Evolutionary conservation across 225 moss, liverwort and hornwort genomes (phyloP), one percentile per base, ranked within the genome.

Genomic region (Physcomitrium patens): DNA sequence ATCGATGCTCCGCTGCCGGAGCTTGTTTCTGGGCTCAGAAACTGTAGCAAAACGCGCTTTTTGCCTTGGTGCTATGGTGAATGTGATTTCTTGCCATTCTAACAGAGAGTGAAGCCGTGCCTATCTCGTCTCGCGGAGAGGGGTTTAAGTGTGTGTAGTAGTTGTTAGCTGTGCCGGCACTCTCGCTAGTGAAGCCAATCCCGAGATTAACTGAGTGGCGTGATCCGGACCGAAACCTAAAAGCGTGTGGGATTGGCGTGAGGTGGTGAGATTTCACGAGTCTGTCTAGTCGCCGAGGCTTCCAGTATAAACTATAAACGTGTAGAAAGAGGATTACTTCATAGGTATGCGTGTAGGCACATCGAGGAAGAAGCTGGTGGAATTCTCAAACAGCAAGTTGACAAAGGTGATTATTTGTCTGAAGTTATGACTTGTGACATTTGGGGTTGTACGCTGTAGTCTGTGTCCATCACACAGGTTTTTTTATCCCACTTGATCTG

Each of bases 181-280:
- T 16, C 1, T 4, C 10, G 23, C 49, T 37, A 12, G 17, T 31
- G 20, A 56, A 63, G 20, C 17, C 22, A 60, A 26, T 10, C 24
- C 7, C 37, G 3, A 7, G 37, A 70, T 54, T 24, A 61, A 15
- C 14, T 18, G 76, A 63, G 27, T 50, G 13, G 28, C 44, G 62
- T 16, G 52, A 79, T 76, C 69, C 23, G 18, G 37, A 37, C 57
- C 23, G 16, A 72, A 57, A 67, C 79, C 72, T 76, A 76, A 72
- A 52, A 45, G 1, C 7, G 62, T 43, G 15, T 45, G 45, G n/a
- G 3, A 43, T 76, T 76, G 26, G 49, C 62, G 0, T 8, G 10
- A 45, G 68, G 31, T 7, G 15, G 42, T 20, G 28, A 22, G 3
- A 10, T 65, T 45, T 65, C 9, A 13, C 24, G 55, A 56, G 26